These are phyloP conservation scores for Zymoseptoria pseudotritici DNA, from an alignment of 2,329 filamentous ascomycete species.

Conservation along the genomic window DNA sequence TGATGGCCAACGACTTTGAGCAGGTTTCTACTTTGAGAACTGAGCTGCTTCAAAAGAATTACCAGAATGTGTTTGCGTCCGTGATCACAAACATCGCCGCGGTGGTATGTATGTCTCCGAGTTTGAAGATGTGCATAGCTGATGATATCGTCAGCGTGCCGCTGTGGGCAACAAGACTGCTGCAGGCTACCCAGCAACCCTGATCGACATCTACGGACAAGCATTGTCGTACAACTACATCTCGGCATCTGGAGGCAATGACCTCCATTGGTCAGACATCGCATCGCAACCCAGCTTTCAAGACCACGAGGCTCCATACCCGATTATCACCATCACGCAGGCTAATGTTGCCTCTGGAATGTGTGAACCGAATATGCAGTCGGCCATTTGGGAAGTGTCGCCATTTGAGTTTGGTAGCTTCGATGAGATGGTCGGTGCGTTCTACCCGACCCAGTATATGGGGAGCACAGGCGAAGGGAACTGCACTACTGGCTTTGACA, in stretches of 20 bases:
- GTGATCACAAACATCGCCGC: not conserved
- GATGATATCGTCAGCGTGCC: slow-evolving; percentile 1
- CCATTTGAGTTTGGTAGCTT: slow-evolving; percentile 10
- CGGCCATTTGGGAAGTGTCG: slow-evolving; percentile 10
- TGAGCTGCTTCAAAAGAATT: slow-evolving; percentile 6
- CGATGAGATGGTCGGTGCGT: slow-evolving; percentile 7
- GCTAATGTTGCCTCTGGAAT: slow-evolving; percentile 4
- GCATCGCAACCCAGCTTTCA: slow-evolving; percentile 4
- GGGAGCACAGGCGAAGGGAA: slow-evolving; percentile 2
- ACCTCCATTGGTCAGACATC: not conserved
- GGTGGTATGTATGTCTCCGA: slow-evolving; percentile 1
- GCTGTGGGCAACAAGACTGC: slow-evolving; percentile 8
- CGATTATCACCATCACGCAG: slow-evolving; percentile 11
- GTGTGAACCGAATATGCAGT: slow-evolving; percentile 2
- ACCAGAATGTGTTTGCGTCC: slow-evolving; percentile 8
- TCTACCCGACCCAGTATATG: slow-evolving; percentile 11
- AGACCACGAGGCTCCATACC: slow-evolving; percentile 7
- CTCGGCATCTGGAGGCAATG: slow-evolving; percentile 1
- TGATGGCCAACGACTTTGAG: slow-evolving; percentile 13
- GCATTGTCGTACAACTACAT: slow-evolving; percentile 8
- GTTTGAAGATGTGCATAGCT: not conserved
- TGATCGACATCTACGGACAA: slow-evolving; percentile 9
- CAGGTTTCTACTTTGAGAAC: slow-evolving; percentile 6
- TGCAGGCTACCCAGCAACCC: slow-evolving; percentile 7
- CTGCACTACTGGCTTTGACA: slow-evolving; percentile 10